Conservation (phyloP, 768 basidiomycete species). For the Coprinopsis marcescibilis region DNA sequence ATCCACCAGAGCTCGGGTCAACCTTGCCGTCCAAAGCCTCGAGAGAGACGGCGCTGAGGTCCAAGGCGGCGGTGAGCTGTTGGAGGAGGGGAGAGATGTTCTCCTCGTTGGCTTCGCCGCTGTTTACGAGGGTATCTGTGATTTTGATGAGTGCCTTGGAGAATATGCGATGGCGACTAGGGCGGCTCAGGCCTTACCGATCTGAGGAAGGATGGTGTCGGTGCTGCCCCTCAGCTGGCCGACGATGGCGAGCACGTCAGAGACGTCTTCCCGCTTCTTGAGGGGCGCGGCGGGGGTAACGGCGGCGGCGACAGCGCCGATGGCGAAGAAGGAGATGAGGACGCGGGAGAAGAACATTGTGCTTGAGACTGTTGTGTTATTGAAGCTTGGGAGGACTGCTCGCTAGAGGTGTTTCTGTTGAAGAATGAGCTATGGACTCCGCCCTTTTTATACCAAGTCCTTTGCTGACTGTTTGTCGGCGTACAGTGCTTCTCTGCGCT, state of each 20-base stretch:
- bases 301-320: slow-evolving; percentile 6
- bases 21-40: slow-evolving; percentile 1
- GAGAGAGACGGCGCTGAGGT: background rate
- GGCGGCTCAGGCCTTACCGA: slow-evolving; percentile 11
- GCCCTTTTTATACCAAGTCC: no score
- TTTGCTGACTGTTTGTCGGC: no score
- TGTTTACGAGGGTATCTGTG: slow-evolving; percentile 7
- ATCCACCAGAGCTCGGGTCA: slow-evolving; percentile 5
- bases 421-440: no score
- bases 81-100: slow-evolving; percentile 7
- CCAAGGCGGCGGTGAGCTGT: slow-evolving; percentile 1
- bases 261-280: slow-evolving; percentile 5
- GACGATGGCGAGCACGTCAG: slow-evolving; percentile 4
- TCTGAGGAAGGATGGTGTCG: slow-evolving; percentile 10
- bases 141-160: background rate
- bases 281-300: background rate
- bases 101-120: background rate
- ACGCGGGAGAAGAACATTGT: slow-evolving; percentile 3
- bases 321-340: slow-evolving; percentile 7
- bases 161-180: background rate
- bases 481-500: no score
- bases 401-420: no score
- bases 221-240: background rate
- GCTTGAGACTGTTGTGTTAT: no score
- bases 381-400: no score